phyloP scores from a whole-genome alignment of 2,329 filamentous ascomycete species.

The Periconia sp. region DNA sequence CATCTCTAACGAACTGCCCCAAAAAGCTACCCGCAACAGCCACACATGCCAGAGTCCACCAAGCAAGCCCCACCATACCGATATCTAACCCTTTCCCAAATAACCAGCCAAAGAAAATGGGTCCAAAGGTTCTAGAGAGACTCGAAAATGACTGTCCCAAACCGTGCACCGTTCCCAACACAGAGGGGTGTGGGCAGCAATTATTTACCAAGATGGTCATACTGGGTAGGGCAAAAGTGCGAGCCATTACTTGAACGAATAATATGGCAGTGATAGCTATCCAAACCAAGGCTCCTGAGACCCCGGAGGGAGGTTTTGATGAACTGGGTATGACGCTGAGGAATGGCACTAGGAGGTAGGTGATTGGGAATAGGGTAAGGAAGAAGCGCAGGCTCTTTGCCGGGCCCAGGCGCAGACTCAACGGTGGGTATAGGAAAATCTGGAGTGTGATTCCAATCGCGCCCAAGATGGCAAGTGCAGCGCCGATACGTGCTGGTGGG shows the following conservation, averaged over 20 bases:
- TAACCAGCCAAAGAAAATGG: slow-evolving; percentile 60
- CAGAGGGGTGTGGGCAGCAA: slow-evolving; percentile 56
- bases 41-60: slow-evolving; percentile 58
- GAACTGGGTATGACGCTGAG: slow-evolving; percentile 47
- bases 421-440: slow-evolving; percentile 48
- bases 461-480: slow-evolving; percentile 52
- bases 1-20: slow-evolving; percentile 61
- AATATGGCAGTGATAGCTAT: slow-evolving; percentile 45
- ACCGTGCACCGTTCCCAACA: slow-evolving; percentile 60
- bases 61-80: slow-evolving; percentile 61
- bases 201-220: slow-evolving; percentile 55
- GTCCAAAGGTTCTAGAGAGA: slow-evolving; percentile 61
- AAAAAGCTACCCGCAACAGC: slow-evolving; percentile 54
- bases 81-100: slow-evolving; percentile 61
- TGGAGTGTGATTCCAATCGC: slow-evolving; percentile 51
- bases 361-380: slow-evolving; percentile 48
- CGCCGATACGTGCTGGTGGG: slow-evolving; percentile 50
- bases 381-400: slow-evolving; percentile 45
- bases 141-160: slow-evolving; percentile 62
- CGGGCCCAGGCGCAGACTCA: slow-evolving; percentile 47
- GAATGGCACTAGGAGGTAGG: slow-evolving; percentile 48
- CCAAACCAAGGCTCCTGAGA: slow-evolving; percentile 47
- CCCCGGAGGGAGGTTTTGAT: slow-evolving; percentile 41
- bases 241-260: slow-evolving; percentile 48
- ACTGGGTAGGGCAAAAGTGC: slow-evolving; percentile 58